Conservation (phyloP, 768 basidiomycete species). For the Trametes sanguinea region DNA sequence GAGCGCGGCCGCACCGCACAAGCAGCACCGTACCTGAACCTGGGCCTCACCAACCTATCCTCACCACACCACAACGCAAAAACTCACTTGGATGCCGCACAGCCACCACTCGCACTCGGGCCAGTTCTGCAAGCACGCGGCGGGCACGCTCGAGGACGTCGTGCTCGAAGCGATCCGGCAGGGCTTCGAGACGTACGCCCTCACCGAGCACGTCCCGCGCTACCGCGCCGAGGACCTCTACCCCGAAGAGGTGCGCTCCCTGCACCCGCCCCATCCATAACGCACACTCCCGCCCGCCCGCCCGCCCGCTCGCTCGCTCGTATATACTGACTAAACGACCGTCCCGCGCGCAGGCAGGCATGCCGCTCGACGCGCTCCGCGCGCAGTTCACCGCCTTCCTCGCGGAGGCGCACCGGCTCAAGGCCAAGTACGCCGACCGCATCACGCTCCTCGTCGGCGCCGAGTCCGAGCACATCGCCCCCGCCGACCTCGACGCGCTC, state of each 20-base stretch:
- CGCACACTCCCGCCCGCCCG: too few species aligned
- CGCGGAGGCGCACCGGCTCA: constrained; percentile 77
- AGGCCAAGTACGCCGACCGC: constrained; percentile 54
- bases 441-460: constrained; percentile 85
- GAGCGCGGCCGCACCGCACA: too few species aligned
- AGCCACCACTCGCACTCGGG: constrained; percentile 94
- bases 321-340: too few species aligned
- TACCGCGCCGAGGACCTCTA: constrained; percentile 83
- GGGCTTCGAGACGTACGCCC: constrained; percentile 79
- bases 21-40: too few species aligned
- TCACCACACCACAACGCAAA: too few species aligned
- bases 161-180: constrained; percentile 77
- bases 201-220: constrained; percentile 93
- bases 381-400: constrained; percentile 76
- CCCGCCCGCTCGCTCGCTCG: too few species aligned
- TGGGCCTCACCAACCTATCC: too few species aligned
- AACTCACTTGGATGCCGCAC: too few species aligned
- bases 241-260: constrained; percentile 96
- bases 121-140: constrained; percentile 90
- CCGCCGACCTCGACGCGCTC: constrained; percentile 61
- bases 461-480: constrained; percentile 89
- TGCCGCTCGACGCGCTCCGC: constrained; percentile 53
- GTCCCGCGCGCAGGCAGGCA: too few species aligned
- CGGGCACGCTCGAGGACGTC: constrained; percentile 77
- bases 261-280: too few species aligned